Conservation (phyloP, 164 flowering plant genomes). For the Cinnamomum micranthum region DNA sequence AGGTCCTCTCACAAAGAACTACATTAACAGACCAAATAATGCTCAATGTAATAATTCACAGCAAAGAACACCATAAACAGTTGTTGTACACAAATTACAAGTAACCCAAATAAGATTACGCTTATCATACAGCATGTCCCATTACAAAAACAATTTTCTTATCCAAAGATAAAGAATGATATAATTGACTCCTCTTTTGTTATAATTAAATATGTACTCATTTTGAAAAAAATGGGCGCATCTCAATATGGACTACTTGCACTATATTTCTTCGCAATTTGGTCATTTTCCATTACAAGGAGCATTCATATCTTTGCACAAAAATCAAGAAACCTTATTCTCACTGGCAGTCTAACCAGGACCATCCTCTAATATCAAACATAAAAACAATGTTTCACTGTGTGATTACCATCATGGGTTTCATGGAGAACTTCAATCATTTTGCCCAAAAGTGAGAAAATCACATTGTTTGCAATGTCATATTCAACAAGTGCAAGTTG, state of each 20-base stretch:
- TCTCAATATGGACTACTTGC: neutral
- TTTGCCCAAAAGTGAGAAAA: neutral
- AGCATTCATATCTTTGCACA: neutral
- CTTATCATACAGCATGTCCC: conserved; percentile 3
- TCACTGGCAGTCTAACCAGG: conserved; percentile 4
- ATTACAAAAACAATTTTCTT: neutral
- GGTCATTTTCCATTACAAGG: neutral
- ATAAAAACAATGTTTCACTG: neutral
- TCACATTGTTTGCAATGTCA: neutral
- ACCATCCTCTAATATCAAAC: neutral
- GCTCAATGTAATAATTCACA: no score
- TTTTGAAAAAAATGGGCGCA: no score
- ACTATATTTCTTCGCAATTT: neutral
- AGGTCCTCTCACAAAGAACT: no score
- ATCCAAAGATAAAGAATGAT: conserved; percentile 8
- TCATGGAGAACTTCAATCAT: neutral
- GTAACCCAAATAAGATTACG: conserved; percentile 6
- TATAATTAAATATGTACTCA: neutral
- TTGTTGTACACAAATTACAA: conserved; percentile 20
- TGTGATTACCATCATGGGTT: neutral
- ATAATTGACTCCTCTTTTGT: neutral
- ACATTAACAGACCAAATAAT: no score
- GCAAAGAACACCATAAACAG: no score
- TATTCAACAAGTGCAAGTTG: conserved; percentile 9
- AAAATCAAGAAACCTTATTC: neutral